Evolutionary conservation across 768 basidiomycete species (phyloP).

Genomic region (Coprinopsis cinerea): DNA sequence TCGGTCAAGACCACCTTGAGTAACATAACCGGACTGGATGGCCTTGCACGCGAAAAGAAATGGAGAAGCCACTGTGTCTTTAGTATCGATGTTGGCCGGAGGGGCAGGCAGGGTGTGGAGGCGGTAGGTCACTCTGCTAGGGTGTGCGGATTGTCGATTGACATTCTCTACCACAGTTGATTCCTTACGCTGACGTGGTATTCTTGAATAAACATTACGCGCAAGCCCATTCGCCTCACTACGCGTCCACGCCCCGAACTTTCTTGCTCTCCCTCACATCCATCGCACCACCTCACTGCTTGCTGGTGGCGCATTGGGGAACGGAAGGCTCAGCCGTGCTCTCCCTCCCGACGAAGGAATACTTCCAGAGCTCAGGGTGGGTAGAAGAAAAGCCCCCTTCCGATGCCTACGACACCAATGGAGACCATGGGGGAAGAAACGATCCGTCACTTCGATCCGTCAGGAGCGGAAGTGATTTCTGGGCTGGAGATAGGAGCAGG

Average conservation of each 20-base stretch:
- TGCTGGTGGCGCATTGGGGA: constrained; percentile 81
- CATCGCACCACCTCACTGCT: constrained; percentile 63
- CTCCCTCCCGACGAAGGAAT: constrained; percentile 77
- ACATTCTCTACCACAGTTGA: constrained; percentile 42
- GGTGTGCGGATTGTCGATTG: neutral
- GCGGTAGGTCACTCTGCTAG: constrained; percentile 42
- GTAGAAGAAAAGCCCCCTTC: constrained; percentile 42
- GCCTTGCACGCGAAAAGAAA: constrained; percentile 74
- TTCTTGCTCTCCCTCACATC: constrained; percentile 70
- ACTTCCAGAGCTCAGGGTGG: constrained; percentile 84
- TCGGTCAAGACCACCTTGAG: constrained; percentile 73
- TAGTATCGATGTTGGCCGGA: constrained; percentile 72
- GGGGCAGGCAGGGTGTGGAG: constrained; percentile 72
- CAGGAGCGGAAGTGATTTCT: constrained; percentile 71
- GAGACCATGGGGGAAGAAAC: constrained; percentile 14
- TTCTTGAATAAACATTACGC: constrained; percentile 75
- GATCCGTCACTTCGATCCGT: constrained; percentile 37
- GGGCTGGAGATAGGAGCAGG: constrained; percentile 55
- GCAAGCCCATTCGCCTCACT: constrained; percentile 51
- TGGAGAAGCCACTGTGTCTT: constrained; percentile 82
- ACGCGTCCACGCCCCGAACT: constrained; percentile 62
- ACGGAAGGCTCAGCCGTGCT: constrained; percentile 74
- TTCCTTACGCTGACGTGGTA: constrained; percentile 78
- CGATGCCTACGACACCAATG: constrained; percentile 11
- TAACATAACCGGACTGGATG: constrained; percentile 75